A percentile compares a stretch with the other conserved stretches of the same genome.
These are phyloP conservation scores for Xylaria telfairii DNA, from an alignment of 495 filamentous ascomycete genomes.

Conservation along the genomic window DNA sequence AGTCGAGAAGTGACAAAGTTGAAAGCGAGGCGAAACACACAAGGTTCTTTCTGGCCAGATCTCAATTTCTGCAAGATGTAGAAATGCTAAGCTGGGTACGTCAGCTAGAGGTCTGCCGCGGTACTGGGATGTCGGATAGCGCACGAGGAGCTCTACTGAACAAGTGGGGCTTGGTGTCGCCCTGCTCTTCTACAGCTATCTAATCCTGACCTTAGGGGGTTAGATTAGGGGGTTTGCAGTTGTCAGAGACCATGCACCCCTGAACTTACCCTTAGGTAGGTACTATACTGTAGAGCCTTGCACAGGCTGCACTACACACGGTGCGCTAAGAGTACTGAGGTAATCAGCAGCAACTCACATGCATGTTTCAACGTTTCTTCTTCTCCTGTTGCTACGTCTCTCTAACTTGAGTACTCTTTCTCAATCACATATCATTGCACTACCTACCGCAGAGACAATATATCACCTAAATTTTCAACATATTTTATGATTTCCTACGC, in stretches of 20 bases:
- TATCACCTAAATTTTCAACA: background rate
- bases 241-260: background rate
- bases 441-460: background rate
- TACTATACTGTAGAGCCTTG: too few species aligned
- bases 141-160: background rate
- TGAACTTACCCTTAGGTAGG: too few species aligned
- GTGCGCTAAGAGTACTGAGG: too few species aligned
- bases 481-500: background rate
- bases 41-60: slow-evolving; percentile 25
- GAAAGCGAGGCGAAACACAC: slow-evolving; percentile 1
- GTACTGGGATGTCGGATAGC: background rate
- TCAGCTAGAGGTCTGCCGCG: background rate
- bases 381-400: too few species aligned
- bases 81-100: slow-evolving; percentile 7
- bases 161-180: background rate
- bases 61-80: slow-evolving; percentile 30
- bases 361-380: too few species aligned
- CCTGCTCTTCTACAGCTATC: background rate
- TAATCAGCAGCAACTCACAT: background rate
- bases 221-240: background rate
- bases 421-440: background rate
- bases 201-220: background rate
- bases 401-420: too few species aligned
- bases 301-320: too few species aligned
- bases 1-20: background rate